Evolutionary conservation across 2,329 filamentous ascomycete species (phyloP), one percentile per base, ranked within the genome.

Genomic region (Curvularia verruculosa): DNA sequence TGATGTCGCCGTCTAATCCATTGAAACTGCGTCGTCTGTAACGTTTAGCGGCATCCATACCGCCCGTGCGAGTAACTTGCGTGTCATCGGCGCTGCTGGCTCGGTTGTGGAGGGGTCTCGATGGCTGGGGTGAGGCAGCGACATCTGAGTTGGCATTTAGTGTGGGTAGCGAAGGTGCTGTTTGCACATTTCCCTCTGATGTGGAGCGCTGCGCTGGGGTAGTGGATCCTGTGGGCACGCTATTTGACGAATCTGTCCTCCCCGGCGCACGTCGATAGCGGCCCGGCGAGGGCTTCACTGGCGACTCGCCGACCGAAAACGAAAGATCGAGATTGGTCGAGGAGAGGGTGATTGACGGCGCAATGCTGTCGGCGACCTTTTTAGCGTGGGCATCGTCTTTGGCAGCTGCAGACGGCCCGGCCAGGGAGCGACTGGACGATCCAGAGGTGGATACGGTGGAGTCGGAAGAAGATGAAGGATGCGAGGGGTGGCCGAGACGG

Each of bases 11-110:
- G 43, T 82, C 80, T 58, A 89, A 78, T 54, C 86, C 89, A 64
- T 91, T 91, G 79, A 96, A 85, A 77, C 92, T 97, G 64, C 92
- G 87, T 71, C 92, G 87, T 67, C 92, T 85, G 77, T 92, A 89
- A 71, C 91, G 85, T 77, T 89, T 92, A 9, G 87, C 85, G 34
- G 89, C 83, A 26, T 94, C 91, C 18, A 85, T 77, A n/a, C 79
- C 74, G 24, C 81, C 75, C 53, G 82, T 81, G 55, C 82, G 86
- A 67, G 83, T 81, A 58, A 91, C 71, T 54, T 87, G 84, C 72
- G 87, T 85, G 66, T 95, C 91, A 75, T 96, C 91, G 46, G 84
- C 83, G 65, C 86, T 89, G 12, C 75, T 85, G 75, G 73, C 84
- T 77, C 80, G 84, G 79, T 68, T 83, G 81, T 75, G 87, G 74